These are phyloP conservation scores for Suhomyces bokatorum DNA, from an alignment of 1,139 yeast species.

Conservation along the genomic window DNA sequence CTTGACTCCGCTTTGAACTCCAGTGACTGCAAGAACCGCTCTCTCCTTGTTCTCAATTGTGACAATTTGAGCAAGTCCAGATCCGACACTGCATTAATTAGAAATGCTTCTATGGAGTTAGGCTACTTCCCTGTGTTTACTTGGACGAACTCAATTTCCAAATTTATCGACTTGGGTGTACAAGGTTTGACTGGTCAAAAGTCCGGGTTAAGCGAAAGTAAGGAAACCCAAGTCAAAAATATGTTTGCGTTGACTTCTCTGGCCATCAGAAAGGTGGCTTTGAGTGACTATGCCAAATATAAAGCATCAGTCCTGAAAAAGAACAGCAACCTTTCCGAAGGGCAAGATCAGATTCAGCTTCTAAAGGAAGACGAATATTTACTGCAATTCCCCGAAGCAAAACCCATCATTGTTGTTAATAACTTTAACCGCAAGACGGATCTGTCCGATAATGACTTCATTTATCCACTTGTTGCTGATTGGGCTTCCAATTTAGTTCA, in stretches of 20 bases:
- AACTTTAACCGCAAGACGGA: constrained; percentile 65
- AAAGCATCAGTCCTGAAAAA: constrained; percentile 18
- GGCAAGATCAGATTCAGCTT: constrained; percentile 22
- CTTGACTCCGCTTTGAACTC: constrained; percentile 63
- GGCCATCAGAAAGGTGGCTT: constrained; percentile 72
- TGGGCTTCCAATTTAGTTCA: constrained; percentile 84
- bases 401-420: constrained; percentile 85
- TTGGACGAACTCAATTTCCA: constrained; percentile 82
- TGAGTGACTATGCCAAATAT: constrained; percentile 38
- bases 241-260: constrained; percentile 74
- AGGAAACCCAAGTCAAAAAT: constrained; percentile 78
- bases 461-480: constrained; percentile 77
- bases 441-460: constrained; percentile 52
- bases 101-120: constrained; percentile 67
- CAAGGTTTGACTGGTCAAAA: constrained; percentile 94
- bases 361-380: constrained; percentile 78
- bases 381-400: constrained; percentile 81
- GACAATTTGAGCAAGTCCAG: constrained; percentile 71
- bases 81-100: constrained; percentile 68
- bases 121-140: constrained; percentile 95
- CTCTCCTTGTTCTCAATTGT: constrained; percentile 75
- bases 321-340: constrained; percentile 21
- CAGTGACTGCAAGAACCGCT: constrained; percentile 42
- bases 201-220: constrained; percentile 84
- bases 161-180: constrained; percentile 78